Conservation (phyloP, 2,329 filamentous ascomycete genomes). For the Trichoderma sp. region DNA sequence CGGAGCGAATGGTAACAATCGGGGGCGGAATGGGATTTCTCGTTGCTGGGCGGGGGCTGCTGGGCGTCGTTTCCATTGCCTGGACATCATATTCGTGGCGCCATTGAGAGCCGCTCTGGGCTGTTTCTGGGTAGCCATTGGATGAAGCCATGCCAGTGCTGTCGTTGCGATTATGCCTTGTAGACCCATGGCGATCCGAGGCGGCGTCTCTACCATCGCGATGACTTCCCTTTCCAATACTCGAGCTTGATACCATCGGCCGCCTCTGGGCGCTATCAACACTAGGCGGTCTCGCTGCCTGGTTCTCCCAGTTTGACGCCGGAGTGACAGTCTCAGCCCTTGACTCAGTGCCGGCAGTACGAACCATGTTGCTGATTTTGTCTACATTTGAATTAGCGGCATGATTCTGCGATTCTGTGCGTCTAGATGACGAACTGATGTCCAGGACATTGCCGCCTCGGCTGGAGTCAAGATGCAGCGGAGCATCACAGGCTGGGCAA, state of each 20-base stretch:
- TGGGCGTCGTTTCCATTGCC: constrained; percentile 86
- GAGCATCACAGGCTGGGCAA: constrained; percentile 91
- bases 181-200: constrained; percentile 49
- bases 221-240: constrained; percentile 37
- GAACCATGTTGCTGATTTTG: constrained; percentile 91
- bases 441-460: constrained; percentile 90
- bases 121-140: constrained; percentile 75
- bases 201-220: constrained; percentile 54
- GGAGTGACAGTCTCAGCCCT: constrained; percentile 52
- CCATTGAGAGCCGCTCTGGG: constrained; percentile 67
- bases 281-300: constrained; percentile 55
- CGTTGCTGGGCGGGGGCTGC: constrained; percentile 68
- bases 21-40: constrained; percentile 90
- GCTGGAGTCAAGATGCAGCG: constrained; percentile 87
- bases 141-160: constrained; percentile 78
- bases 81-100: constrained; percentile 95
- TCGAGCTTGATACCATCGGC: constrained; percentile 39
- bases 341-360: constrained; percentile 69
- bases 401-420: constrained; percentile 29
- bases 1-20: constrained; percentile 90
- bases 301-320: constrained; percentile 70
- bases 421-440: constrained; percentile 62
- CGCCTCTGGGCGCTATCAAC: constrained; percentile 44
- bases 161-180: constrained; percentile 71
- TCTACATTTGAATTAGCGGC: constrained; percentile 56